These are phyloP conservation scores for Xylaria venustula DNA, from an alignment of 495 filamentous ascomycete genomes.

Conservation along the genomic window DNA sequence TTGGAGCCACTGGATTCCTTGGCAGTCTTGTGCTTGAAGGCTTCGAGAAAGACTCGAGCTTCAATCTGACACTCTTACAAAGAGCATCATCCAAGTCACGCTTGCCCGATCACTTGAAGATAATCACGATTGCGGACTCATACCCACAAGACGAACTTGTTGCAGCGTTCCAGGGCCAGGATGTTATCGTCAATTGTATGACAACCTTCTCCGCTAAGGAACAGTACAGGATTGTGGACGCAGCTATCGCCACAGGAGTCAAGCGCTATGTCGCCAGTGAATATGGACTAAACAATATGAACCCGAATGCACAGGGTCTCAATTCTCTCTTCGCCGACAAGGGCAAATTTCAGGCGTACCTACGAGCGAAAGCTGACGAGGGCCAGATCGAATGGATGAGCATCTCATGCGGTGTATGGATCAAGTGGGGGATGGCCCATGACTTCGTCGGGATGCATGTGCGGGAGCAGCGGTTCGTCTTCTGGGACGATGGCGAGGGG, in stretches of 20 bases:
- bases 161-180: conserved; percentile 23
- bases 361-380: conserved; percentile 31
- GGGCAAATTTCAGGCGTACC: conserved; percentile 38
- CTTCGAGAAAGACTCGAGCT: conserved; percentile 19
- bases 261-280: conserved; percentile 58
- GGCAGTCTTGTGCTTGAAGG: conserved; percentile 24
- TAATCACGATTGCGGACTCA: conserved; percentile 23
- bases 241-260: conserved; percentile 48
- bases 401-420: conserved; percentile 40
- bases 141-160: conserved; percentile 23
- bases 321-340: conserved; percentile 41
- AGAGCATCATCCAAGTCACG: conserved; percentile 26
- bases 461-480: conserved; percentile 23
- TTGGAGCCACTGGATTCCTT: conserved; percentile 28
- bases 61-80: conserved; percentile 25
- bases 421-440: conserved; percentile 38
- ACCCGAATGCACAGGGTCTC: conserved; percentile 35
- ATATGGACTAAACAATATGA: conserved; percentile 68
- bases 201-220: conserved; percentile 24
- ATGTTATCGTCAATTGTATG: conserved; percentile 32
- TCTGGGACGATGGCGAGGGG: conserved; percentile 44
- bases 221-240: conserved; percentile 49
- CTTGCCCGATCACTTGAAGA: conserved; percentile 12
- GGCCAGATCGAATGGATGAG: conserved; percentile 41
- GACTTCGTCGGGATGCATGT: conserved; percentile 36